Evolutionary conservation across 345 rosid species (phyloP).

Genomic region (Rubroshorea leprosula): DNA sequence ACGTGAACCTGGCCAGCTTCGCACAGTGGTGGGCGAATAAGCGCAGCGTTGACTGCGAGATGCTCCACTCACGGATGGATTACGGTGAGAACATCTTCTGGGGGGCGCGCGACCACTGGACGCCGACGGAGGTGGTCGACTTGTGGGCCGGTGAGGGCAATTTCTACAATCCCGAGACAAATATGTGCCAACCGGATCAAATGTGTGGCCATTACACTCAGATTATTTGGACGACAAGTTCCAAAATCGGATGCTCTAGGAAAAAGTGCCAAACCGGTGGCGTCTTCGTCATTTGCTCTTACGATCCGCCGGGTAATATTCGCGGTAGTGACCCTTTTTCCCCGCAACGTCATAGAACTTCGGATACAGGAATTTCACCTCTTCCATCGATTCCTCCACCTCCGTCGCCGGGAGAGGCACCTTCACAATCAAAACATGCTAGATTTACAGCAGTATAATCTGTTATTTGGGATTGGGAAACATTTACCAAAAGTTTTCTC

Average conservation of each 20-base stretch:
- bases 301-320: constrained; percentile 33
- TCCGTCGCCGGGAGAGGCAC: too few species aligned
- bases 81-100: constrained; percentile 57
- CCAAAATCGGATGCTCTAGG: constrained; percentile 31
- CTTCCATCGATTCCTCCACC: not conserved
- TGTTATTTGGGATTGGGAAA: too few species aligned
- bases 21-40: constrained; percentile 33
- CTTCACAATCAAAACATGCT: not conserved
- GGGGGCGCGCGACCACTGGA: constrained; percentile 33
- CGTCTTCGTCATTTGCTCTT: constrained; percentile 19
- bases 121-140: constrained; percentile 24
- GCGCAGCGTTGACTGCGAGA: constrained; percentile 30
- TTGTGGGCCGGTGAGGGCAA: constrained; percentile 35
- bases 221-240: constrained; percentile 41
- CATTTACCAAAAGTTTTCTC: too few species aligned
- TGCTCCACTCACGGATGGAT: constrained; percentile 37
- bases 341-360: not conserved
- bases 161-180: constrained; percentile 23
- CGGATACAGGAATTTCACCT: not conserved
- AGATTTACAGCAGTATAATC: not conserved
- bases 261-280: constrained; percentile 14
- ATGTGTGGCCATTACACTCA: constrained; percentile 62
- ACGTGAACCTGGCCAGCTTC: constrained; percentile 30
- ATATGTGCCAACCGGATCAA: constrained; percentile 22
- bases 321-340: constrained; percentile 12